phyloP scores from a whole-genome alignment of 2,329 filamentous ascomycete genomes.

The Aspergillus candidus region DNA sequence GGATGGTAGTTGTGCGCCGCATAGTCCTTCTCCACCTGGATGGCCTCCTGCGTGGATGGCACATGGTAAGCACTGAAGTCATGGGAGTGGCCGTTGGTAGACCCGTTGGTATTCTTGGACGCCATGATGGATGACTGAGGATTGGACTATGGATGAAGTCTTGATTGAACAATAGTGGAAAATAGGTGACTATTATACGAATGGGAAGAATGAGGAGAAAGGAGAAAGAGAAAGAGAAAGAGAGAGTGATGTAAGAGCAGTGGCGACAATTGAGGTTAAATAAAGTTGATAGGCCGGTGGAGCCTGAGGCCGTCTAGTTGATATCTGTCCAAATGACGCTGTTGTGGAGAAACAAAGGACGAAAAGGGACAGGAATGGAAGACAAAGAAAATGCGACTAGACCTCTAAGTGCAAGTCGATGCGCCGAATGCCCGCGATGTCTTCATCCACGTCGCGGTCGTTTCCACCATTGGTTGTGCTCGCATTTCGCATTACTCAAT shows the following conservation, averaged over 20 bases:
- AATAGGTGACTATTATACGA: background rate
- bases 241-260: background rate
- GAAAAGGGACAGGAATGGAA: background rate
- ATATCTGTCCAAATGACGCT: too few relatives aligned
- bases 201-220: background rate
- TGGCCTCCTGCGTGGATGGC: constrained; percentile 70
- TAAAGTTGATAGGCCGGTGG: background rate
- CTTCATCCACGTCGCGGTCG: background rate
- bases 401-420: constrained; percentile 33
- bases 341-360: background rate
- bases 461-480: constrained; percentile 9
- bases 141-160: constrained; percentile 18
- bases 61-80: constrained; percentile 59
- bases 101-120: constrained; percentile 7
- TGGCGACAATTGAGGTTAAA: background rate
- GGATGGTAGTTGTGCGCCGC: constrained; percentile 99
- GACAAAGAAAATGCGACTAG: constrained; percentile 17
- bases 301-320: too few relatives aligned
- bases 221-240: constrained; percentile 1
- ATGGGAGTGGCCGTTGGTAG: constrained; percentile 20
- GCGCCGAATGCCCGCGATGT: constrained; percentile 7
- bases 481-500: background rate
- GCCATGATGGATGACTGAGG: constrained; percentile 16
- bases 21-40: constrained; percentile 71
- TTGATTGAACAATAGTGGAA: background rate